Evolutionary conservation across 371 early-diverging fungal species (phyloP), one percentile per base, ranked within the genome.

Genomic region (Mucor lusitanicus): DNA sequence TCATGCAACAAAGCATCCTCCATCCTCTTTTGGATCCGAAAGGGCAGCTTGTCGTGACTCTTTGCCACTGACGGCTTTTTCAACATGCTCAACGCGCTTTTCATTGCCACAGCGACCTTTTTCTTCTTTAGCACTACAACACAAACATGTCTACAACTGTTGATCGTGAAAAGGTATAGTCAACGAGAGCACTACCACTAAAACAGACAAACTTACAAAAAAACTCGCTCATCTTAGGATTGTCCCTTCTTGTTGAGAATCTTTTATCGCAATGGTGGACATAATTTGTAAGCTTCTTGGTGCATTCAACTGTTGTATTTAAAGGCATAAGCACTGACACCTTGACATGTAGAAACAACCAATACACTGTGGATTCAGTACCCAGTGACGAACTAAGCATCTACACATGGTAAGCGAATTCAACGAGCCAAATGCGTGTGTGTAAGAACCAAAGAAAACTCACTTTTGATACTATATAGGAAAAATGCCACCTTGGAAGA

Each of bases 401-500:
- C 48, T 86, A 90, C 63, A 88, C 90, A 12, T 90, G 90, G 90
- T 88, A 80, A 40, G 4, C n/a, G 32, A 32, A 23, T 4, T 19
- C 7, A 44, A 12, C 12, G 9, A 1, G 12, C 13, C 17, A 61
- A 60, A 19, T 27, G 56, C 17, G 39, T 7, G 33, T 33, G 33
- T 33, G 33, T 1, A 33, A n/a, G 30, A 11, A 44, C 4, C 40
- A 11, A 53, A 62, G 17, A 27, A 21, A 32, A 19, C 6, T 54
- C 37, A 21, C 13, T 1, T n/a, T 56, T 28, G 44, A 28, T 65
- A 35, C 12, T 35, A 50, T 35, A 50, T 74, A 90, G 90, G 91
- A 87, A 80, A 65, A 83, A 91, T 69, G 87, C 89, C 8, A 85
- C 91, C 3, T 77, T 91, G 39, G 82, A 86, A 55, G 91, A 91